Evolutionary conservation across 1,139 yeast genomes (phyloP).

Genomic region (Blastobotrys serpentis): DNA sequence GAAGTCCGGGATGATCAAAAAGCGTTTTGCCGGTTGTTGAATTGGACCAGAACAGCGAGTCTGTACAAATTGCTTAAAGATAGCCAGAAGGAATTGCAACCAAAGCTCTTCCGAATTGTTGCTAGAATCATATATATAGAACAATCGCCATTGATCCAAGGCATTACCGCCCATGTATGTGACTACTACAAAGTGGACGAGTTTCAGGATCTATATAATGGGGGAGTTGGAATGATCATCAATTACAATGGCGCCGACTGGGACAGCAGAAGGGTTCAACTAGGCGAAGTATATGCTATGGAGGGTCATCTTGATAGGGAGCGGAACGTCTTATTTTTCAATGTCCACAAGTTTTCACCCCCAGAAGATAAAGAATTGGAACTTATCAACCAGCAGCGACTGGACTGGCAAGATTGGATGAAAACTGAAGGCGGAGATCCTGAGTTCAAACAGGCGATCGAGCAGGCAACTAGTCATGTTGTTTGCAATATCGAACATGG

Average conservation of each 20-base stretch:
- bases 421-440: neutral
- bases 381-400: neutral
- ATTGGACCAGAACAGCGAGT: neutral
- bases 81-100: neutral
- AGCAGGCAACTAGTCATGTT: neutral
- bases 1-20: neutral
- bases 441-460: neutral
- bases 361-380: neutral
- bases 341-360: neutral
- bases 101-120: neutral
- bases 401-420: neutral
- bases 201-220: neutral
- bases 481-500: constrained; percentile 4
- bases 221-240: neutral
- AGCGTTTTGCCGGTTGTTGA: neutral
- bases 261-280: neutral
- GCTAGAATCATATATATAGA: neutral
- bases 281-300: neutral
- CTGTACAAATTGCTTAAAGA: neutral
- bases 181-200: constrained; percentile 5
- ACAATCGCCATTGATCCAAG: neutral
- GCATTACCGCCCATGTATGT: neutral
- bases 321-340: neutral
- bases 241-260: neutral
- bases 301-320: neutral